Conservation (phyloP, 2,329 filamentous ascomycete genomes). For the Lizonia empirigonia region DNA sequence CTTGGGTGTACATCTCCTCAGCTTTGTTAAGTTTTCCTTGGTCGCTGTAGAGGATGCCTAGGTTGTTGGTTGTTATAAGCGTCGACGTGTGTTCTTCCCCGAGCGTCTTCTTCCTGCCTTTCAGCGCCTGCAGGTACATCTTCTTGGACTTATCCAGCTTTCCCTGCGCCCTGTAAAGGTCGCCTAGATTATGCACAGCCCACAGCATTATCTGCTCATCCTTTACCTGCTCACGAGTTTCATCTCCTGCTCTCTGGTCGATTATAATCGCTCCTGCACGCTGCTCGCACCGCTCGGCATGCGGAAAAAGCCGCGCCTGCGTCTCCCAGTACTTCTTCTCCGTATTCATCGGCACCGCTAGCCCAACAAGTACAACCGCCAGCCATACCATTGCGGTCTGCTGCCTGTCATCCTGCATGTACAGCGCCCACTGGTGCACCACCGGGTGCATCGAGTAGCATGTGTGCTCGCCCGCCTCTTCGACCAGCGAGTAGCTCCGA, state of each 20-base stretch:
- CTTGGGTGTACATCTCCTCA: slow-evolving; percentile 9
- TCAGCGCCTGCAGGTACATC: slow-evolving; percentile 17
- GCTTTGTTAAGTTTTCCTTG: not conserved
- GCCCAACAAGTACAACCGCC: too few relatives aligned
- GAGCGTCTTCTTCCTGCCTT: slow-evolving; percentile 6
- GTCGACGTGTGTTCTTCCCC: slow-evolving; percentile 3
- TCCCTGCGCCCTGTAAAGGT: slow-evolving; percentile 13
- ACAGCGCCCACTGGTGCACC: slow-evolving; percentile 13
- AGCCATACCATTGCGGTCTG: too few relatives aligned
- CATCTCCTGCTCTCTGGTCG: too few relatives aligned
- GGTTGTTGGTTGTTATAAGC: not conserved
- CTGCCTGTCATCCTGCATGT: too few relatives aligned
- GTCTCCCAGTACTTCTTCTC: too few relatives aligned
- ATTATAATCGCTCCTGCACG: too few relatives aligned
- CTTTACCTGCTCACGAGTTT: too few relatives aligned
- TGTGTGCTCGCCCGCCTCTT: slow-evolving; percentile 1
- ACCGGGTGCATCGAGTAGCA: slow-evolving; percentile 21
- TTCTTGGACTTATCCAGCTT: slow-evolving; percentile 12
- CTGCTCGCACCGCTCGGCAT: too few relatives aligned
- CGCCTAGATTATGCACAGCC: too few relatives aligned
- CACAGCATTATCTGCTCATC: too few relatives aligned
- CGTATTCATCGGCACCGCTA: too few relatives aligned
- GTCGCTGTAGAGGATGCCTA: slow-evolving; percentile 12
- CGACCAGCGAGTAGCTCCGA: slow-evolving; percentile 19
- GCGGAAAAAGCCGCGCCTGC: too few relatives aligned